Conservation (phyloP, 2,329 filamentous ascomycete genomes). For the Ophiocordyceps unilateralis region DNA sequence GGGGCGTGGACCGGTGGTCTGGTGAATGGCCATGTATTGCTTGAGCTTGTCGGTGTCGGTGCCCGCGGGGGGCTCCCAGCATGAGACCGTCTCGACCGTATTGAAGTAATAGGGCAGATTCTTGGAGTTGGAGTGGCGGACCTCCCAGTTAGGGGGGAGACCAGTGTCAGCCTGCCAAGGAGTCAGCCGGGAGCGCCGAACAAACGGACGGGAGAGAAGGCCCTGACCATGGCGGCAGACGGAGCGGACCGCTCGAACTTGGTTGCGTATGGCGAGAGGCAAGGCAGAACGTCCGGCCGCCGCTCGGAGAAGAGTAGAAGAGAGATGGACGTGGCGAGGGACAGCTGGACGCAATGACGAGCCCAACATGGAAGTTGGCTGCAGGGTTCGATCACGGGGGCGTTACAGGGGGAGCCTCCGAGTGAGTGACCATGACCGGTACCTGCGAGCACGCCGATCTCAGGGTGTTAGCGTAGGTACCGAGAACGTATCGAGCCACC, state of each 20-base stretch:
- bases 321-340: no score
- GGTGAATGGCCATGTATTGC: conserved; percentile 78
- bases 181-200: neutral
- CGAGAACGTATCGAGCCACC: neutral
- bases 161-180: conserved; percentile 49
- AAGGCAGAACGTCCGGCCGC: no score
- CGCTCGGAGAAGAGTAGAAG: no score
- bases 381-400: no score
- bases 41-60: conserved; percentile 90
- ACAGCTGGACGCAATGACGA: no score
- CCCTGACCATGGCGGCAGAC: no score
- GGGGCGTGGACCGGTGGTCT: conserved; percentile 38
- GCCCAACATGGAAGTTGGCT: no score
- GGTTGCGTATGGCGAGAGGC: no score
- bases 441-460: neutral
- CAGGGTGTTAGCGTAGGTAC: neutral
- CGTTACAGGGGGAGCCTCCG: no score
- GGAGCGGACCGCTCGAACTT: no score
- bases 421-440: no score
- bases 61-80: conserved; percentile 82
- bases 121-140: conserved; percentile 95
- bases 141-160: conserved; percentile 78
- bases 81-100: conserved; percentile 64
- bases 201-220: neutral
- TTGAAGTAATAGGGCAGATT: conserved; percentile 99